Conservation (phyloP, 305 asterid species). For the Fraxinus dipetala region DNA sequence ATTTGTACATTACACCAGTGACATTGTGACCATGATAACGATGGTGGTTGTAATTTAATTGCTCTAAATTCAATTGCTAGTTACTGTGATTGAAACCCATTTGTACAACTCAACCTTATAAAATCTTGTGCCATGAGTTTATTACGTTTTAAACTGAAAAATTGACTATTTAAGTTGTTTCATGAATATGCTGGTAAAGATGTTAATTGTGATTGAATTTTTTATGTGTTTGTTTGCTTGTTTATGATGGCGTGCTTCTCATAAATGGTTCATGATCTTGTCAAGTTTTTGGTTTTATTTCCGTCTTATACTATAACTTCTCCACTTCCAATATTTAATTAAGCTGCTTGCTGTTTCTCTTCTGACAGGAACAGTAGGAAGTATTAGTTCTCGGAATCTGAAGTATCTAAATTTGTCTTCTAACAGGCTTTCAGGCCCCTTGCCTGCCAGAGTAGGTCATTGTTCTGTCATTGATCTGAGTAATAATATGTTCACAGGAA, state of each 20-base stretch:
- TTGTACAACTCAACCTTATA: background rate
- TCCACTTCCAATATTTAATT: background rate
- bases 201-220: background rate
- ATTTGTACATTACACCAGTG: background rate
- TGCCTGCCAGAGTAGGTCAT: conserved; percentile 63
- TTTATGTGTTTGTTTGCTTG: background rate
- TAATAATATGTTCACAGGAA: conserved; percentile 61
- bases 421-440: conserved; percentile 64
- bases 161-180: background rate
- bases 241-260: background rate
- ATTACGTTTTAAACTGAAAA: background rate
- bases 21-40: background rate
- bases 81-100: background rate
- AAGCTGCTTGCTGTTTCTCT: conserved; percentile 23
- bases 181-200: background rate
- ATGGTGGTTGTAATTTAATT: background rate
- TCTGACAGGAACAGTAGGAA: conserved; percentile 61
- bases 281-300: background rate
- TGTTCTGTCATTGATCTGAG: conserved; percentile 72
- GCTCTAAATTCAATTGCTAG: background rate
- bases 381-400: conserved; percentile 51
- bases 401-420: conserved; percentile 64
- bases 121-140: background rate
- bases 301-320: background rate
- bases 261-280: background rate